Conservation (phyloP, 2,329 filamentous ascomycete species). For the Penicillium sclerotigenum region DNA sequence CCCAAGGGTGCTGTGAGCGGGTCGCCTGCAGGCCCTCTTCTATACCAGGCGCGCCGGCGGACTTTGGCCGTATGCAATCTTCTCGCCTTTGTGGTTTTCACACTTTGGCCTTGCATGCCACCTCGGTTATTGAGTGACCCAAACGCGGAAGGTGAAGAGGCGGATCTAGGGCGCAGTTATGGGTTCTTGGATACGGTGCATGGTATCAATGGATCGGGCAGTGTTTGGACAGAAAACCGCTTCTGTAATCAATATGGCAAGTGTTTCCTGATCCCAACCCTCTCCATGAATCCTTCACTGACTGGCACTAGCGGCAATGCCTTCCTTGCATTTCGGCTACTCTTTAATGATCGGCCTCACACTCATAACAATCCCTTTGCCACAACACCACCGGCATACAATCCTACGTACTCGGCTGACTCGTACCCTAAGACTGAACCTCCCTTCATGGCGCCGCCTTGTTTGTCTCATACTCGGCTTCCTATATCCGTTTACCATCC, state of each 20-base stretch:
- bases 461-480: slow-evolving; percentile 53
- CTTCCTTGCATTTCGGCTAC: slow-evolving; percentile 72
- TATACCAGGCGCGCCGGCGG: slow-evolving; percentile 55
- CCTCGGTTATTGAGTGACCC: slow-evolving; percentile 55
- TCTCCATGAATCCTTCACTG: background rate
- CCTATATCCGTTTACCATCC: slow-evolving; percentile 62
- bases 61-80: slow-evolving; percentile 60
- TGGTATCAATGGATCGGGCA: slow-evolving; percentile 57
- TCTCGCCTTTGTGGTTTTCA: slow-evolving; percentile 58
- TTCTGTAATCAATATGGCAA: slow-evolving; percentile 73
- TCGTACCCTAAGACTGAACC: slow-evolving; percentile 35
- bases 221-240: slow-evolving; percentile 68
- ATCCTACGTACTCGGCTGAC: slow-evolving; percentile 27
- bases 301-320: slow-evolving; percentile 61
- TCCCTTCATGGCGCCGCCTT: slow-evolving; percentile 53
- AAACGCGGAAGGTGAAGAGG: slow-evolving; percentile 54
- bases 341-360: slow-evolving; percentile 70
- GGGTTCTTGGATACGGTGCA: slow-evolving; percentile 61
- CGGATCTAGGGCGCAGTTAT: slow-evolving; percentile 57
- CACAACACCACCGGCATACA: slow-evolving; percentile 51
- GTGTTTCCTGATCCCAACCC: slow-evolving; percentile 18
- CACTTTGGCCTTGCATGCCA: slow-evolving; percentile 60
- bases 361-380: slow-evolving; percentile 62
- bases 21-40: slow-evolving; percentile 48
- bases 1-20: slow-evolving; percentile 35